Percentiles rank a stretch among this genome's conserved stretches.
These are phyloP conservation scores for Botrytis hyacinthi DNA, from an alignment of 2,329 filamentous ascomycete species.

Conservation along the genomic window DNA sequence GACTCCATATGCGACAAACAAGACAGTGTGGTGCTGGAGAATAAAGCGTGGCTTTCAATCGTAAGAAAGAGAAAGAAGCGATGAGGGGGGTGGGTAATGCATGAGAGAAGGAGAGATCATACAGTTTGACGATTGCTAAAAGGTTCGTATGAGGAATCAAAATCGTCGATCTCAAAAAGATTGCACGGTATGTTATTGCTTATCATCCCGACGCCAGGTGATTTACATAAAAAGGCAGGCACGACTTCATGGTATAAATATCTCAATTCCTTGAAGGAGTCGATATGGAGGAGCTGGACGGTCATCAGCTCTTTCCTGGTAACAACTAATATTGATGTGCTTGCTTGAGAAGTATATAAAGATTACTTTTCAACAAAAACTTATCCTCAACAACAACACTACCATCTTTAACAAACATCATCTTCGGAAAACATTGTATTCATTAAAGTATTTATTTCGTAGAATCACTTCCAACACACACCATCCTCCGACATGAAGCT, in stretches of 20 bases:
- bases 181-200: not conserved
- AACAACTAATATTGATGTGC: not conserved
- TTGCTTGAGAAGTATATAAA: not conserved
- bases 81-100: not conserved
- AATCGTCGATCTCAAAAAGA: not conserved
- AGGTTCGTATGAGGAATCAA: not conserved
- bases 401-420: not conserved
- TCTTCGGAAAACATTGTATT: not conserved
- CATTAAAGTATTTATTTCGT: not conserved
- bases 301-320: not conserved
- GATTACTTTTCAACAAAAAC: not conserved
- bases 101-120: not conserved
- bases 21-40: not conserved
- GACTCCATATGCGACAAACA: not conserved
- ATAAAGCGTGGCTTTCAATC: not conserved
- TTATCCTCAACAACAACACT: not conserved
- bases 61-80: not conserved
- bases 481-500: not conserved
- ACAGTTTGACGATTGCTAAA: not conserved
- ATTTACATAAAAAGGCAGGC: not conserved
- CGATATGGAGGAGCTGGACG: no score
- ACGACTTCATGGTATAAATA: not conserved
- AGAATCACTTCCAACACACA: not conserved
- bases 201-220: not conserved
- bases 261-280: not conserved